phyloP scores from a whole-genome alignment of 129 eudicot genomes.

The Mikania micrantha region DNA sequence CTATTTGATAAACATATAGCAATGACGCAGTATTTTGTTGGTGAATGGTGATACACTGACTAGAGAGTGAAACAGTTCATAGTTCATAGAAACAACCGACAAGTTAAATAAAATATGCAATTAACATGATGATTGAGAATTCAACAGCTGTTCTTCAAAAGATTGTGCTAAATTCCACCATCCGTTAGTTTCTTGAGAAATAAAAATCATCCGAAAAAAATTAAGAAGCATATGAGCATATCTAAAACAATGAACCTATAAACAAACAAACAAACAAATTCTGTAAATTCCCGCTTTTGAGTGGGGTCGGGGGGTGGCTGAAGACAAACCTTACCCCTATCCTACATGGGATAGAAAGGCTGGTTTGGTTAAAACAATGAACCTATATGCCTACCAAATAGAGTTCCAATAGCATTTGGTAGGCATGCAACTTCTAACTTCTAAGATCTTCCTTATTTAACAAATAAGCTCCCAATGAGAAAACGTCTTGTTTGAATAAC shows the following conservation, averaged over 20 bases:
- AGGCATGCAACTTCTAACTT: not conserved
- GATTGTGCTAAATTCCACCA: not conserved
- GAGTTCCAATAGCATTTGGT: not conserved
- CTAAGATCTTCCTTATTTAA: not conserved
- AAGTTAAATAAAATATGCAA: not conserved
- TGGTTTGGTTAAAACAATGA: too few species aligned
- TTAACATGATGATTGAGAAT: not conserved
- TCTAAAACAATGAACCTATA: not conserved
- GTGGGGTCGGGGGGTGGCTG: too few species aligned
- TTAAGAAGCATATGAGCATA: not conserved
- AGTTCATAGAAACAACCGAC: not conserved
- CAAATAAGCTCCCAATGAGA: not conserved
- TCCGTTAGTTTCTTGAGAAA: not conserved
- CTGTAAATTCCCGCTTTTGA: too few species aligned
- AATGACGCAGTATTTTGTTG: not conserved
- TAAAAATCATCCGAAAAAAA: not conserved
- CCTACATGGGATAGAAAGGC: too few species aligned
- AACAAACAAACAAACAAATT: too few species aligned
- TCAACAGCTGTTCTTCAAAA: not conserved
- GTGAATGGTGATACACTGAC: not conserved
- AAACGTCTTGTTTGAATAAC: not conserved
- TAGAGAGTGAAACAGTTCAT: not conserved
- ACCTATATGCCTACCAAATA: too few species aligned
- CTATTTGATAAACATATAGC: not conserved
- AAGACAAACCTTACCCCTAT: too few species aligned